These are phyloP conservation scores for Podila epigama DNA, from an alignment of 192 early-diverging fungal species.

Conservation along the genomic window DNA sequence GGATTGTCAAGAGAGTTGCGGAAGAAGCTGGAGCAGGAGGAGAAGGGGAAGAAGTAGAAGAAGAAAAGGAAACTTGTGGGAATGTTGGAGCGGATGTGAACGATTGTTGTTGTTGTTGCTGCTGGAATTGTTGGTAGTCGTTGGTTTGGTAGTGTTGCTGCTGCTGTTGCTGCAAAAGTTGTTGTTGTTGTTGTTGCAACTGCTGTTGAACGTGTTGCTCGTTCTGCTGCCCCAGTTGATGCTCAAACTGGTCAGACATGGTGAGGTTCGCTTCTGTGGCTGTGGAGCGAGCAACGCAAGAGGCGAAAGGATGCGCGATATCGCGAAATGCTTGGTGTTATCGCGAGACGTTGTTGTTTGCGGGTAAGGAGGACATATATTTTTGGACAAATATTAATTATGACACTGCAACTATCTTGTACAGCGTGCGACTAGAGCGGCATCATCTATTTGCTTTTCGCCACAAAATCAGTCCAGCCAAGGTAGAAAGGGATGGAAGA, in stretches of 20 bases:
- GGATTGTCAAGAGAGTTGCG: not conserved
- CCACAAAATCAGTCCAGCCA: too few species aligned
- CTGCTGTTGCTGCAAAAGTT: not conserved
- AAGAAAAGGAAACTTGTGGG: not conserved
- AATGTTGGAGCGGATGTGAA: not conserved
- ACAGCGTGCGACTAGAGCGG: too few species aligned
- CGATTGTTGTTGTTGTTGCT: not conserved
- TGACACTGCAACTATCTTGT: too few species aligned
- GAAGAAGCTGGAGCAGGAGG: not conserved
- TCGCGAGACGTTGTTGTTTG: too few species aligned
- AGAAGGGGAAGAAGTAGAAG: conserved; percentile 2
- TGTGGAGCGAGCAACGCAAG: not conserved
- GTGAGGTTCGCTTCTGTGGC: not conserved
- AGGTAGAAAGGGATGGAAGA: too few species aligned
- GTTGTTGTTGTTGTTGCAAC: not conserved
- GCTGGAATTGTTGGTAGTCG: not conserved
- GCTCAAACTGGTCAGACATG: not conserved
- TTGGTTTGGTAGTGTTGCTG: not conserved
- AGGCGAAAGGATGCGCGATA: not conserved
- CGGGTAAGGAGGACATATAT: too few species aligned
- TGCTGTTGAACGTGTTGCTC: not conserved
- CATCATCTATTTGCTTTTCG: too few species aligned
- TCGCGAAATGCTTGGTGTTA: too few species aligned
- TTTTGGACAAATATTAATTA: too few species aligned
- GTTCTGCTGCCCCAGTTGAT: too few species aligned